Percentiles rank a stretch among this genome's conserved stretches.
phyloP scores from a whole-genome alignment of 1,284 basidiomycete species.

The Volvariella volvacea region DNA sequence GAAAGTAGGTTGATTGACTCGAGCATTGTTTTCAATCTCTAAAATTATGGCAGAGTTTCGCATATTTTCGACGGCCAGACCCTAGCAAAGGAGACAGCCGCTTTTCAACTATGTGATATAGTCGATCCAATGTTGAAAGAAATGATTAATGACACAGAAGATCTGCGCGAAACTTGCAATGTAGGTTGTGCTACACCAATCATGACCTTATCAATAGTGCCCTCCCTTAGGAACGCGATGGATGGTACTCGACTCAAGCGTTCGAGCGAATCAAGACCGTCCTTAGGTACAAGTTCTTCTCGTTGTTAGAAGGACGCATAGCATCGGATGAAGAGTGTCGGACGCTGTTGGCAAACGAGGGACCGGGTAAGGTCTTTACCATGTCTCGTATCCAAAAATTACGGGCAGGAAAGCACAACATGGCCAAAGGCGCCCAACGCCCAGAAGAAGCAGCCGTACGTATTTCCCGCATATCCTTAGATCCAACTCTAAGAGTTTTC shows the following conservation, averaged over 20 bases:
- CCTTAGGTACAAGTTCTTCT: constrained; percentile 83
- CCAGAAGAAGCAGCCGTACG: constrained; percentile 76
- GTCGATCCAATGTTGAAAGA: constrained; percentile 73
- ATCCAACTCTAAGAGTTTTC: constrained; percentile 5
- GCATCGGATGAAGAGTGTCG: constrained; percentile 69
- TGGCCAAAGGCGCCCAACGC: constrained; percentile 75
- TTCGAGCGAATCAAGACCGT: constrained; percentile 81
- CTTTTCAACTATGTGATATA: constrained; percentile 93
- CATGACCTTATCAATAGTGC: constrained; percentile 1
- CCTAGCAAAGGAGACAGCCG: constrained; percentile 75
- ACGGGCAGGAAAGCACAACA: constrained; percentile 70
- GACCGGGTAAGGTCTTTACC: constrained; percentile 33
- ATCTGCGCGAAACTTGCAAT: constrained; percentile 63
- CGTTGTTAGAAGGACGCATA: constrained; percentile 68
- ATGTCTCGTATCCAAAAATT: constrained; percentile 37
- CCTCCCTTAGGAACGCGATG: constrained; percentile 60
- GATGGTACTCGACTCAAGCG: constrained; percentile 75
- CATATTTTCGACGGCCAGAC: constrained; percentile 89
- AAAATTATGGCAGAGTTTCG: constrained; percentile 37
- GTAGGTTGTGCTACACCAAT: constrained; percentile 34
- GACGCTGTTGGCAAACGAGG: constrained; percentile 47
- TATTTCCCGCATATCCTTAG: constrained; percentile 10
- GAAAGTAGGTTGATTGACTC: constrained; percentile 20
- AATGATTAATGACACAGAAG: constrained; percentile 71
- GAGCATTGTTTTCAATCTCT: constrained; percentile 1